These are phyloP conservation scores for Aspergillus proliferans DNA, from an alignment of 2,329 filamentous ascomycete species.

Conservation along the genomic window DNA sequence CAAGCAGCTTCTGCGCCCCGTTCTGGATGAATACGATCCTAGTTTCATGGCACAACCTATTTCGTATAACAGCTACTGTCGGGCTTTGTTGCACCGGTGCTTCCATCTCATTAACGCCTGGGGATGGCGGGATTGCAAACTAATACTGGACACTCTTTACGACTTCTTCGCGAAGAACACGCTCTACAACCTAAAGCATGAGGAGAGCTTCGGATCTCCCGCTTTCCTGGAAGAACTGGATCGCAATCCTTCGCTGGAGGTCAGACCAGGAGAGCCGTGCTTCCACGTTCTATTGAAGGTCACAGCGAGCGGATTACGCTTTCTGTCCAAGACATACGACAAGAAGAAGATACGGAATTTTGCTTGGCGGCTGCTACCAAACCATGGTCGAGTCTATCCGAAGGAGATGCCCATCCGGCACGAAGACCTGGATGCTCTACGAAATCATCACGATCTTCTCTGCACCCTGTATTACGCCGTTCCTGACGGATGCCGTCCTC, in stretches of 20 bases:
- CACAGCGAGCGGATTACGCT: constrained; percentile 45
- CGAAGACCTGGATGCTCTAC: constrained; percentile 51
- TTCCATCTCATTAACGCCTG: constrained; percentile 48
- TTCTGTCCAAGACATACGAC: constrained; percentile 41
- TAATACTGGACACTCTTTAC: constrained; percentile 48
- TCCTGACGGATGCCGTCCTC: constrained; percentile 48
- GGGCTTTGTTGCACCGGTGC: constrained; percentile 47
- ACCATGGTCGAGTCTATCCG: constrained; percentile 54
- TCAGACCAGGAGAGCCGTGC: constrained; percentile 45
- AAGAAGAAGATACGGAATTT: constrained; percentile 52
- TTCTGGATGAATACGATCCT: constrained; percentile 43
- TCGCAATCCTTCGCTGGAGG: constrained; percentile 36
- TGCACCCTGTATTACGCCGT: constrained; percentile 55
- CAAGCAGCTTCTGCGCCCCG: constrained; percentile 40
- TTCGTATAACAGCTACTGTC: constrained; percentile 52
- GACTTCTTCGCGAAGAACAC: constrained; percentile 54
- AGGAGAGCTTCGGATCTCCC: constrained; percentile 48
- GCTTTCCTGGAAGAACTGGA: constrained; percentile 49
- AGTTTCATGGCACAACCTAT: constrained; percentile 35
- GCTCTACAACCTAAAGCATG: constrained; percentile 47
- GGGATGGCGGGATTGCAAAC: constrained; percentile 54
- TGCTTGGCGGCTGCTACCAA: constrained; percentile 53
- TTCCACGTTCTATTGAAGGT: constrained; percentile 57
- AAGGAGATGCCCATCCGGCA: constrained; percentile 51
- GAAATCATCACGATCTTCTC: constrained; percentile 58